Percentiles rank a stretch among this genome's conserved stretches.
These are phyloP conservation scores for Scutellaria baicalensis DNA, from an alignment of 257 asterid species.

Conservation along the genomic window DNA sequence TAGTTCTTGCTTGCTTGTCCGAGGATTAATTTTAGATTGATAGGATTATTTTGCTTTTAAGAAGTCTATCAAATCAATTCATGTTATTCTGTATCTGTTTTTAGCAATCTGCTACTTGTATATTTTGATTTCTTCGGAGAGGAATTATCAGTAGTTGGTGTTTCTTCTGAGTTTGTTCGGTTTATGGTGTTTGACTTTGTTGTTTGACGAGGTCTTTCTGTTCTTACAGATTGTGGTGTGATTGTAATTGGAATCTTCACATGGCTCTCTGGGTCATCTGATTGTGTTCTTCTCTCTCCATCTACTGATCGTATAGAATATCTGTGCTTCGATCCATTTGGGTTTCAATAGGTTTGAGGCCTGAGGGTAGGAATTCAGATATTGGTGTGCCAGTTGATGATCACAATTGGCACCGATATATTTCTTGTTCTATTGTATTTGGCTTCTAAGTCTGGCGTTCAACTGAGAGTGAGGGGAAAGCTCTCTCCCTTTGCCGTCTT, in stretches of 20 bases:
- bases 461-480: conserved; percentile 38
- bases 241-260: conserved; percentile 20
- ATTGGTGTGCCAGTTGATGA: conserved; percentile 44
- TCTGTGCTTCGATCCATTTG: conserved; percentile 7
- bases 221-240: conserved; percentile 32
- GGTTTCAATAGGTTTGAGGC: background rate
- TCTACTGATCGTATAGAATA: conserved; percentile 9
- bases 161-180: background rate
- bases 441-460: conserved; percentile 51
- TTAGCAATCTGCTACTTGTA: background rate
- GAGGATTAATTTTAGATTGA: background rate
- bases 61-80: background rate
- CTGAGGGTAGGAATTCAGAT: conserved; percentile 4
- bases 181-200: background rate
- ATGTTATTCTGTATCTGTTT: background rate
- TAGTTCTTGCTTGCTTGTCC: background rate
- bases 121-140: background rate
- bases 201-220: background rate
- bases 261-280: conserved; percentile 50
- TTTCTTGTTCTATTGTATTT: conserved; percentile 24
- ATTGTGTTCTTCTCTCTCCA: conserved; percentile 17
- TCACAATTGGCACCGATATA: conserved; percentile 17
- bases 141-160: background rate
- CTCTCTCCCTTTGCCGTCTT: conserved; percentile 55
- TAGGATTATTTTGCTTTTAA: background rate